Conservation (phyloP, 106 monocot genomes). For the Allium fistulosum region DNA sequence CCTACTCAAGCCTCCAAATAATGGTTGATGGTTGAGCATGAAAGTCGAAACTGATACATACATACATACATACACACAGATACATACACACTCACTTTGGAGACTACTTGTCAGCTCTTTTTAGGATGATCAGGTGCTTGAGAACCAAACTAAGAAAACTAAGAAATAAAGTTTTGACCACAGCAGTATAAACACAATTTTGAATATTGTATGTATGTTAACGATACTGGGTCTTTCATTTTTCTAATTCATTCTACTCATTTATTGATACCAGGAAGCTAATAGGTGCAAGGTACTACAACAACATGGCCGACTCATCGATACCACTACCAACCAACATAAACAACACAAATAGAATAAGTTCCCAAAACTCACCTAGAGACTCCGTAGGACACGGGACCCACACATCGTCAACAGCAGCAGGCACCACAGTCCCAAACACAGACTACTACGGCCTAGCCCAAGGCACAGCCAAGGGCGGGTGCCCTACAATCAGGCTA, state of each 20-base stretch:
- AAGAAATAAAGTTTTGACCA: too few species aligned
- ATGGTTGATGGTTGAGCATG: too few species aligned
- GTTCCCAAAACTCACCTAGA: slow-evolving; percentile 66
- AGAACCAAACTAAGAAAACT: too few species aligned
- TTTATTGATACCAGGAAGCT: slow-evolving; percentile 55
- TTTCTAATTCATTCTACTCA: not conserved
- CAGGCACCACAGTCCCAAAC: slow-evolving; percentile 39
- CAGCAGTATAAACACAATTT: too few species aligned
- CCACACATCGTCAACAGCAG: slow-evolving; percentile 88
- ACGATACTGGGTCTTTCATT: not conserved
- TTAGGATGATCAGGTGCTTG: too few species aligned
- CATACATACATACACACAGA: not conserved
- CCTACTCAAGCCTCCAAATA: too few species aligned
- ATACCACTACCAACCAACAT: slow-evolving; percentile 20
- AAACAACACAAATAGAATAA: not conserved
- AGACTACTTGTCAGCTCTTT: too few species aligned
- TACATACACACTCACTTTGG: too few species aligned
- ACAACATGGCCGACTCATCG: slow-evolving; percentile 24
- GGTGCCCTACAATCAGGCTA: slow-evolving; percentile 62
- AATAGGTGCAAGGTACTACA: slow-evolving; percentile 89
- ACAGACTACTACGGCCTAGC: slow-evolving; percentile 88
- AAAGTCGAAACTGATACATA: too few species aligned
- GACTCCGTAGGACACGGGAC: slow-evolving; percentile 88
- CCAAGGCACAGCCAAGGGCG: slow-evolving; percentile 69
- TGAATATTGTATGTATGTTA: too few species aligned